phyloP scores from a whole-genome alignment of 2,329 filamentous ascomycete species.

The Pseudogymnoascus sp. region DNA sequence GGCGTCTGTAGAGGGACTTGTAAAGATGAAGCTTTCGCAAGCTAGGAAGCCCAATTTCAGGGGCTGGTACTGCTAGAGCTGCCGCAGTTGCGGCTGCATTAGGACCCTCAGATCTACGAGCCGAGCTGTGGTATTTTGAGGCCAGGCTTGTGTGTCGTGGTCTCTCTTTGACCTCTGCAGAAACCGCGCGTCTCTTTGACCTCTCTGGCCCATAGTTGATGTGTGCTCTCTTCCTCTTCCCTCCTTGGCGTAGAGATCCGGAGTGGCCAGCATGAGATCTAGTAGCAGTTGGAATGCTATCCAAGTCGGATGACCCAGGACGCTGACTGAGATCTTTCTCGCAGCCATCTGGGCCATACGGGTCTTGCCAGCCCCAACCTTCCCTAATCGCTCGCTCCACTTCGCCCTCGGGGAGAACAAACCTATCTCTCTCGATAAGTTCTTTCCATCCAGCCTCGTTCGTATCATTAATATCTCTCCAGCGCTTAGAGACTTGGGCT shows the following conservation, averaged over 20 bases:
- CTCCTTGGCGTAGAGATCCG: background rate
- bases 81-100: conserved; percentile 80
- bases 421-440: conserved; percentile 77
- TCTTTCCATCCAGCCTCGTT: conserved; percentile 97
- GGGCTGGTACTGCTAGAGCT: conserved; percentile 72
- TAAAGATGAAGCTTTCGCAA: conserved; percentile 82
- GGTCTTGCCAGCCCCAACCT: conserved; percentile 97
- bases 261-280: conserved; percentile 7
- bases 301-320: conserved; percentile 42
- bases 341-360: conserved; percentile 61
- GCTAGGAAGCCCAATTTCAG: conserved; percentile 67
- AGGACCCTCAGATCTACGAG: conserved; percentile 61
- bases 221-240: conserved; percentile 26
- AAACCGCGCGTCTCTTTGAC: conserved; percentile 24
- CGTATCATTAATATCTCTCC: conserved; percentile 82
- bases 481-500: conserved; percentile 88
- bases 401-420: conserved; percentile 68
- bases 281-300: conserved; percentile 15
- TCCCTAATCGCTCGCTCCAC: conserved; percentile 77
- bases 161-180: conserved; percentile 22
- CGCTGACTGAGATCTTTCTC: conserved; percentile 70
- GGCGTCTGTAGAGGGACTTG: conserved; percentile 91
- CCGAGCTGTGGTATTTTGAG: conserved; percentile 17
- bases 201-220: conserved; percentile 19
- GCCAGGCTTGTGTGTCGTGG: conserved; percentile 15